phyloP scores from a whole-genome alignment of 495 filamentous ascomycete species.

The Corynascus novoguineensis region DNA sequence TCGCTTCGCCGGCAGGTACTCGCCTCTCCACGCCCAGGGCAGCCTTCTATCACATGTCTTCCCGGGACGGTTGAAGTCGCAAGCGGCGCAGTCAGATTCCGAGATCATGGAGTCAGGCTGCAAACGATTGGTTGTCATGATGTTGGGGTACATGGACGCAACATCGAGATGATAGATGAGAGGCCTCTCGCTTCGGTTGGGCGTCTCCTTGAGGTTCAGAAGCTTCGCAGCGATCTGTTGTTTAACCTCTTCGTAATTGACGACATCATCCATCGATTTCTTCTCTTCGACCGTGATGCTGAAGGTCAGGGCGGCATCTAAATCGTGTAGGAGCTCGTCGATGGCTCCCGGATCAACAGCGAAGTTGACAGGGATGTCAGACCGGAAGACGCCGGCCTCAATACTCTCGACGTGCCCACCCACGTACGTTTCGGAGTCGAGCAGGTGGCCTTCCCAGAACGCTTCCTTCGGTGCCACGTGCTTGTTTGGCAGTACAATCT shows the following conservation, averaged over 20 bases:
- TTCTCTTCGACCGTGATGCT: slow-evolving; percentile 92
- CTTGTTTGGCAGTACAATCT: slow-evolving; percentile 93
- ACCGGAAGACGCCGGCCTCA: slow-evolving; percentile 93
- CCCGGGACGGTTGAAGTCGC: slow-evolving; percentile 95
- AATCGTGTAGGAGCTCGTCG: slow-evolving; percentile 78
- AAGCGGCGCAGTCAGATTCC: slow-evolving; percentile 93
- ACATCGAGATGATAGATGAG: slow-evolving; percentile 98
- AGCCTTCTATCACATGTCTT: slow-evolving; percentile 94
- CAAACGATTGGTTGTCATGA: slow-evolving; percentile 98
- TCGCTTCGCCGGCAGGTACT: slow-evolving; percentile 90
- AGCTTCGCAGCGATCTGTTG: slow-evolving; percentile 71
- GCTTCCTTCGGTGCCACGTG: slow-evolving; percentile 84
- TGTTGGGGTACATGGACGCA: slow-evolving; percentile 99
- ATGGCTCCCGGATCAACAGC: slow-evolving; percentile 78
- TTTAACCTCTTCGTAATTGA: slow-evolving; percentile 90
- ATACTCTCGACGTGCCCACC: slow-evolving; percentile 99
- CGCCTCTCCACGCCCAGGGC: slow-evolving; percentile 97
- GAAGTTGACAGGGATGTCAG: slow-evolving; percentile 92
- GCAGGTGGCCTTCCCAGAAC: slow-evolving; percentile 93
- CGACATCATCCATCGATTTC: slow-evolving; percentile 83
- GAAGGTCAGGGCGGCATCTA: slow-evolving; percentile 88
- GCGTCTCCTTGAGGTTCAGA: slow-evolving; percentile 67
- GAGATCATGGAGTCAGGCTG: slow-evolving; percentile 98
- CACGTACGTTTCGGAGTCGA: slow-evolving; percentile 97
- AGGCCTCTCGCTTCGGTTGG: slow-evolving; percentile 74